Evolutionary conservation across 2,329 filamentous ascomycete genomes (phyloP).

Genomic region (Colletotrichum zoysiae): DNA sequence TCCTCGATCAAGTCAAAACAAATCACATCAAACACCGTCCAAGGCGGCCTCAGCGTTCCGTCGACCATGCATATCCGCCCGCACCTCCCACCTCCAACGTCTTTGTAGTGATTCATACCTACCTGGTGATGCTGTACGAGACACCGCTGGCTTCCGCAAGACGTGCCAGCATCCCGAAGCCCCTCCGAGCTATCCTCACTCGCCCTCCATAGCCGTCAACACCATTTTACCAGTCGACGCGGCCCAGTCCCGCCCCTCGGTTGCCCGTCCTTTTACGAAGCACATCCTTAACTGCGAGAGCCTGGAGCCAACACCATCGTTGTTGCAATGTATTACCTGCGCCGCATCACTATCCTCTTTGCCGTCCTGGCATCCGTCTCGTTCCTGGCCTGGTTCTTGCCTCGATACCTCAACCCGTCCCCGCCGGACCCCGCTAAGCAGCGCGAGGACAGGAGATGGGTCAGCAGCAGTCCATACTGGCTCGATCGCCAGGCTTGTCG

Average conservation of each 20-base stretch:
- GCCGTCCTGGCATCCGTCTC: slow-evolving; percentile 59
- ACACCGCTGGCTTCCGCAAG: slow-evolving; percentile 31
- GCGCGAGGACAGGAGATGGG: slow-evolving; percentile 74
- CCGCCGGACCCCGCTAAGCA: slow-evolving; percentile 71
- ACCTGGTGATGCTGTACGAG: slow-evolving; percentile 37
- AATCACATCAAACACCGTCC: slow-evolving; percentile 36
- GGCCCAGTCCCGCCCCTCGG: slow-evolving; percentile 8
- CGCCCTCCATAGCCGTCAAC: slow-evolving; percentile 32
- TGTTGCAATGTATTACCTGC: slow-evolving; percentile 60
- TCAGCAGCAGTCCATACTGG: slow-evolving; percentile 79
- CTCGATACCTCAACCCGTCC: slow-evolving; percentile 72
- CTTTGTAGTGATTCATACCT: not conserved
- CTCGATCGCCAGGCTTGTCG: slow-evolving; percentile 81
- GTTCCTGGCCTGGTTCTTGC: slow-evolving; percentile 64
- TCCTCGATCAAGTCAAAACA: slow-evolving; percentile 27
- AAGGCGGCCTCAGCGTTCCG: slow-evolving; percentile 37
- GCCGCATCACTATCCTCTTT: slow-evolving; percentile 56
- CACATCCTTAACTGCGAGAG: slow-evolving; percentile 17
- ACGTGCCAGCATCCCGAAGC: slow-evolving; percentile 40
- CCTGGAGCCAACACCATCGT: slow-evolving; percentile 32
- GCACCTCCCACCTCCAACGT: slow-evolving; percentile 18
- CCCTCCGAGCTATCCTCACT: slow-evolving; percentile 37
- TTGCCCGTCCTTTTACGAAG: not conserved
- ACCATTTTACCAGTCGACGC: slow-evolving; percentile 11
- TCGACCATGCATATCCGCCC: slow-evolving; percentile 36